Evolutionary conservation across 2,329 filamentous ascomycete species (phyloP).

Genomic region (Fusarium torulosum): DNA sequence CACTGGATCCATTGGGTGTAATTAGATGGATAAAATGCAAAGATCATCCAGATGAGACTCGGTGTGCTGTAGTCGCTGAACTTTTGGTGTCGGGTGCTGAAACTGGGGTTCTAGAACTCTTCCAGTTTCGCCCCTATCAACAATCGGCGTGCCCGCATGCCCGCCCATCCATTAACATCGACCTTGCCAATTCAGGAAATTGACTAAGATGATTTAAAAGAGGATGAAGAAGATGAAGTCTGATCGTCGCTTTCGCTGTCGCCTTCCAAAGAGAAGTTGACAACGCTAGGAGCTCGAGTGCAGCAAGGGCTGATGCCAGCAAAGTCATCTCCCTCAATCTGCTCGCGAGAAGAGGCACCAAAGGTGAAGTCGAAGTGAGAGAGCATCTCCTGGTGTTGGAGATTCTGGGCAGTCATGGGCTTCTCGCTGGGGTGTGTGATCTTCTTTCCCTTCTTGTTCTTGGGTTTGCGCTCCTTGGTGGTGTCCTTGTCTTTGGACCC

Average conservation of each 20-base stretch:
- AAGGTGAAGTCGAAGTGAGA: constrained; percentile 61
- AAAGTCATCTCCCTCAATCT: constrained; percentile 53
- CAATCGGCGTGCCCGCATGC: constrained; percentile 32
- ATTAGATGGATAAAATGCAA: constrained; percentile 16
- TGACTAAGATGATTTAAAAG: constrained; percentile 37
- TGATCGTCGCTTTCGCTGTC: constrained; percentile 43
- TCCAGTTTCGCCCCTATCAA: constrained; percentile 28
- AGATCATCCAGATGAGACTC: constrained; percentile 19
- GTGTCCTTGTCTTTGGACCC: constrained; percentile 47
- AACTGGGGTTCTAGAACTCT: constrained; percentile 39
- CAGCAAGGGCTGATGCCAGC: constrained; percentile 60
- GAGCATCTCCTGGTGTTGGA: constrained; percentile 62
- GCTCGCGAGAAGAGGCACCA: constrained; percentile 54
- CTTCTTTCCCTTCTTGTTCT: constrained; percentile 47
- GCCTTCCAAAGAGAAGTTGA: constrained; percentile 44
- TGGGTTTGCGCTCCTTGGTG: constrained; percentile 50
- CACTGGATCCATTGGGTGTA: constrained; percentile 12
- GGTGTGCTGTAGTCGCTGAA: constrained; percentile 15
- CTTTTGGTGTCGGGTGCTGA: constrained; percentile 21
- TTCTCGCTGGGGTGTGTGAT: constrained; percentile 59
- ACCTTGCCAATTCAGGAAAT: constrained; percentile 42
- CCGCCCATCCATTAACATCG: constrained; percentile 38
- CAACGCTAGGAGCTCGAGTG: constrained; percentile 56
- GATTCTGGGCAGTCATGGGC: constrained; percentile 60
- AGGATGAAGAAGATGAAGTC: constrained; percentile 40